Base-by-base conservation (phyloP, 169 alveolate genomes). In the Plasmodium malariae region DNA sequence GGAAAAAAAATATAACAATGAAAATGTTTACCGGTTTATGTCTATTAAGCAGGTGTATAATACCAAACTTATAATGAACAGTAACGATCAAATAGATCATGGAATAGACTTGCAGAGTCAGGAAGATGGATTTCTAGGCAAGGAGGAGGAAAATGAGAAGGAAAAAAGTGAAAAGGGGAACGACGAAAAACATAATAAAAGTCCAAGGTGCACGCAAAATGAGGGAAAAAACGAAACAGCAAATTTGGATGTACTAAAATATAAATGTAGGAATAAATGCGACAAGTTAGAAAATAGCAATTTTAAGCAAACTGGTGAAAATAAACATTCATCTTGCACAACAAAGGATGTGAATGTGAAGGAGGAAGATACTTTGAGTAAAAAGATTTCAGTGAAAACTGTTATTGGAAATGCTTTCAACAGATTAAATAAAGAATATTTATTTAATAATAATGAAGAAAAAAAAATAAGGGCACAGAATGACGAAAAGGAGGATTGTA, bases 1-100 rank as follows among this genome's bases (percentile, higher is more conserved):
- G 63, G 95, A 92, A 59, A 92, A 88, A 69, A 71, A 78, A 54
- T 73, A 80, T 69, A 60, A 68, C 26, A 65, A 65, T n/a, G 89
- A 76, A 63, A 91, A 78, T 45, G 93, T 74, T 0, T 40, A 67
- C 21, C 51, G 71, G 19, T 55, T 78, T 57, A 71, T 86, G 59
- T 73, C 90, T 1, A 36, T 89, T 2, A 54, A 76, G 55, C 67
- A 74, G 28, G 74, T 86, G 21, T 30, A 43, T 51, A 80, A 80
- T 65, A 37, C 71, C 21, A 80, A 80, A 55, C 30, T 49, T 30
- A 80, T 80, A 17, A 28, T 80, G 3, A 80, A 80, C 40, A 80
- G 83, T 59, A 80, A 65, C 11, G 65, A 62, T 49, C 43, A 51
- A 14, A 36, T 17, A 62, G 43, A 76, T 24, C 43, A 43, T 37